Evolutionary conservation across 148 eudicot genomes (phyloP).

Genomic region (Euryodendron excelsum): DNA sequence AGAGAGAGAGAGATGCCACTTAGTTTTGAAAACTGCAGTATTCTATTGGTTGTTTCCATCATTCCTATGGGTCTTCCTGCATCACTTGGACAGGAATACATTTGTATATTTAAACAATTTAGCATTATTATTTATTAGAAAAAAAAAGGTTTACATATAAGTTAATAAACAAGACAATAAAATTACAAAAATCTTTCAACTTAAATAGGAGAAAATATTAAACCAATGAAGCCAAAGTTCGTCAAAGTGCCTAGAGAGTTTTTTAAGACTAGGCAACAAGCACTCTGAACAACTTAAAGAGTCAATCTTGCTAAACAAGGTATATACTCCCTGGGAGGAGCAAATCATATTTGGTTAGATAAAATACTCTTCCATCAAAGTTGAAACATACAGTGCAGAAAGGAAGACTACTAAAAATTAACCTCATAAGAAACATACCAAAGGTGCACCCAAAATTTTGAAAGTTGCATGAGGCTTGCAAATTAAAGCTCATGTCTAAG

Average conservation of each 20-base stretch:
- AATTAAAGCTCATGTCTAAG: background rate
- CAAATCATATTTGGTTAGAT: background rate
- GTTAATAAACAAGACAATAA: background rate
- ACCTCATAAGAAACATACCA: background rate
- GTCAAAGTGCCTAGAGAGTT: background rate
- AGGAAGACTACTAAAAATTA: background rate
- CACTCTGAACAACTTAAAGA: background rate
- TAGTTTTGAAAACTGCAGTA: background rate
- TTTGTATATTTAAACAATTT: background rate
- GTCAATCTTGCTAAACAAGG: background rate
- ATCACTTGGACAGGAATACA: no score
- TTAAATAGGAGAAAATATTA: background rate
- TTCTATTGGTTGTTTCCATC: background rate
- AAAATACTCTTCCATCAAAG: background rate
- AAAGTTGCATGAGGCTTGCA: slow-evolving; percentile 3
- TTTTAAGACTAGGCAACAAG: background rate
- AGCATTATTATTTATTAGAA: background rate
- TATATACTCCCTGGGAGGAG: background rate
- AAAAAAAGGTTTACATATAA: background rate
- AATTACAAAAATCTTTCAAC: background rate
- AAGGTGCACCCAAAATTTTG: background rate
- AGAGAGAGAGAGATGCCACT: no score
- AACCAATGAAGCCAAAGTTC: background rate
- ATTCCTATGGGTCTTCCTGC: background rate
- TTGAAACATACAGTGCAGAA: background rate